phyloP scores from a whole-genome alignment of 495 filamentous ascomycete genomes.

The Parachaetomium inaequale region DNA sequence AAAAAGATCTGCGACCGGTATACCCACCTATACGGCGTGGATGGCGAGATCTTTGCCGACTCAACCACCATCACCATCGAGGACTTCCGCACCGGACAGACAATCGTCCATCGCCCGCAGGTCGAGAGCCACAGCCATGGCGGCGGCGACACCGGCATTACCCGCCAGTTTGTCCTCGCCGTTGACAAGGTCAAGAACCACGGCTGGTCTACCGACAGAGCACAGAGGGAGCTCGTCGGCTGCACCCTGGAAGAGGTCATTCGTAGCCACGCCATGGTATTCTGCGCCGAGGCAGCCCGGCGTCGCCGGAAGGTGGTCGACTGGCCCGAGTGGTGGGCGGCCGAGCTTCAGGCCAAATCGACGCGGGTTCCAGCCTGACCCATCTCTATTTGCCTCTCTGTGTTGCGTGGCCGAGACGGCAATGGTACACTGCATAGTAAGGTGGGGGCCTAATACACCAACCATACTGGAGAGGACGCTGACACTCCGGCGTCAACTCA shows the following conservation, averaged over 20 bases:
- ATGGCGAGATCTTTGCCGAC: slow-evolving; percentile 82
- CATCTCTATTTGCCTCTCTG: neutral
- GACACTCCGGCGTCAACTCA: neutral
- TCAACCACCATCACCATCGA: slow-evolving; percentile 60
- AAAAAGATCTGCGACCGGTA: slow-evolving; percentile 81
- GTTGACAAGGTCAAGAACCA: slow-evolving; percentile 73
- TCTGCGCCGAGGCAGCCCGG: slow-evolving; percentile 88
- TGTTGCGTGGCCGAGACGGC: neutral
- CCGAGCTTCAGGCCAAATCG: slow-evolving; percentile 41
- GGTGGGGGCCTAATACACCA: too few species aligned
- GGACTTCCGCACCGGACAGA: slow-evolving; percentile 57
- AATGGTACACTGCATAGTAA: too few species aligned
- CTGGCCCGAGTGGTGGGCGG: slow-evolving; percentile 79
- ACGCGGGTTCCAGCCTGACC: neutral
- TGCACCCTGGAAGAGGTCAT: slow-evolving; percentile 82
- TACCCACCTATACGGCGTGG: slow-evolving; percentile 76
- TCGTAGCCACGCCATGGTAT: slow-evolving; percentile 87
- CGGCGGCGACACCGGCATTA: slow-evolving; percentile 82
- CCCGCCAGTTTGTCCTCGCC: slow-evolving; percentile 73
- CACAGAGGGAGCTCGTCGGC: slow-evolving; percentile 72
- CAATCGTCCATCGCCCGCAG: slow-evolving; percentile 51
- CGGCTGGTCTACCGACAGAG: slow-evolving; percentile 61
- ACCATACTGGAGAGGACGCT: too few species aligned
- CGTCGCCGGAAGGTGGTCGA: slow-evolving; percentile 62
- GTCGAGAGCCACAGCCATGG: slow-evolving; percentile 64